Base-by-base conservation (phyloP, 2,329 filamentous ascomycete species). In the Alternaria tenuissima region DNA sequence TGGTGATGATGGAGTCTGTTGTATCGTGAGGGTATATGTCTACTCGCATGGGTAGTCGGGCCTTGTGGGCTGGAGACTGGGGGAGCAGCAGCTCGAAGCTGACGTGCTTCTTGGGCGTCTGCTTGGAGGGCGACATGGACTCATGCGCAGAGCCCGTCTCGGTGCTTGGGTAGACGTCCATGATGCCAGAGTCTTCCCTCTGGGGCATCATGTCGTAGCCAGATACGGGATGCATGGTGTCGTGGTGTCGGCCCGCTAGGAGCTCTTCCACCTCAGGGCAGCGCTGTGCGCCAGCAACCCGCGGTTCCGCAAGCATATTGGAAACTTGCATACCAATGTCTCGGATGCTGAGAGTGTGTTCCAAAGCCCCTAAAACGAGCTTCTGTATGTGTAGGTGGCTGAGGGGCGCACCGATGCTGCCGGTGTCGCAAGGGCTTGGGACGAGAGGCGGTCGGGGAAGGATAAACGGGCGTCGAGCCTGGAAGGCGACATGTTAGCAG, bases 1-100 rank as follows among this genome's bases (percentile, higher is more conserved):
- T 98, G 14, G 93, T 95, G 66, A 98, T 92, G 81, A 99, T 99
- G 36, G 94, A 97, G 77, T 98, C 94, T 22, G 94, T 98, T 53
- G 92, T 94, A 83, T 99, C 95, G 80, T 98, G 94, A 47, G 92
- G 92, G 75, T 91, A 97, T 70, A 99, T 97, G 74, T 96, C 91
- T 55, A 94, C 91, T 73, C 91, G 86, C 87, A 94, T 89, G n/a
- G 91, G 91, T 68, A 94, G 84, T 75, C 91, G 89, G 80, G 90
- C 91, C 70, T 88, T 87, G 70, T 87, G 88, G 75, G 90, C 87
- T 62, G 88, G 87, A 32, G 87, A 86, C 70, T 91, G 87, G 55
- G 86, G 84, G 70, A 91, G 88, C 69, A 93, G 84, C 55, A 93
- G 85, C 79, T 92, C 89, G 80, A 94, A 94, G 82, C 90, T 87